Percentiles rank a stretch among this genome's conserved stretches.
phyloP scores from a whole-genome alignment of 305 asterid species.

The Plantago lanceolata region DNA sequence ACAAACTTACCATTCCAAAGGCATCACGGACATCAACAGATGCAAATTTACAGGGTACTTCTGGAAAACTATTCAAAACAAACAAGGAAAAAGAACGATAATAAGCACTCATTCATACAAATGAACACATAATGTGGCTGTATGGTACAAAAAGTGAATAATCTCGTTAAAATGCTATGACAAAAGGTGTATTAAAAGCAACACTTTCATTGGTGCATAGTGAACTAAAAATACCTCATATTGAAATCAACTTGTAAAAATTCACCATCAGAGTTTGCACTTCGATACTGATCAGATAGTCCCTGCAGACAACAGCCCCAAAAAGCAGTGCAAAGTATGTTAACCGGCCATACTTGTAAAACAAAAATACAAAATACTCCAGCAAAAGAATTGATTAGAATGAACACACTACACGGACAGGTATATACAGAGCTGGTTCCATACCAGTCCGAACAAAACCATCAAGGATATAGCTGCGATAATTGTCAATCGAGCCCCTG shows the following conservation, averaged over 20 bases:
- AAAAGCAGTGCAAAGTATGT: conserved; percentile 10
- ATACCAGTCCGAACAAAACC: conserved; percentile 92
- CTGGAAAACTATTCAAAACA: conserved; percentile 57
- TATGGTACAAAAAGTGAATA: conserved; percentile 17
- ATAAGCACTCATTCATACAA: conserved; percentile 14
- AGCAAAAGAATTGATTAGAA: no score
- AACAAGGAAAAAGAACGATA: conserved; percentile 4
- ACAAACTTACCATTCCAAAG: conserved; percentile 68
- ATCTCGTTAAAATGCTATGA: background rate
- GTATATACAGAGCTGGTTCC: no score
- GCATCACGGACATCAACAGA: conserved; percentile 79
- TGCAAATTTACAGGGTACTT: conserved; percentile 81
- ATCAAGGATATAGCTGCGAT: conserved; percentile 70
- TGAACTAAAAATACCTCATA: conserved; percentile 44
- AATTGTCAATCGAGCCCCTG: conserved; percentile 92
- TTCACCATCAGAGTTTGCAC: conserved; percentile 75
- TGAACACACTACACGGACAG: no score
- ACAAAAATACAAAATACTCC: no score
- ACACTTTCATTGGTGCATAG: background rate
- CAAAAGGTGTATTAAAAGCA: background rate
- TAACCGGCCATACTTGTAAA: no score
- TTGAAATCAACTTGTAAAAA: conserved; percentile 77
- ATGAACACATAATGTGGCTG: background rate
- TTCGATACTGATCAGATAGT: conserved; percentile 58
- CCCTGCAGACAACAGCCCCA: conserved; percentile 52